Conservation (phyloP, 139 green algal genomes). For the Yamagishiella unicocca region DNA sequence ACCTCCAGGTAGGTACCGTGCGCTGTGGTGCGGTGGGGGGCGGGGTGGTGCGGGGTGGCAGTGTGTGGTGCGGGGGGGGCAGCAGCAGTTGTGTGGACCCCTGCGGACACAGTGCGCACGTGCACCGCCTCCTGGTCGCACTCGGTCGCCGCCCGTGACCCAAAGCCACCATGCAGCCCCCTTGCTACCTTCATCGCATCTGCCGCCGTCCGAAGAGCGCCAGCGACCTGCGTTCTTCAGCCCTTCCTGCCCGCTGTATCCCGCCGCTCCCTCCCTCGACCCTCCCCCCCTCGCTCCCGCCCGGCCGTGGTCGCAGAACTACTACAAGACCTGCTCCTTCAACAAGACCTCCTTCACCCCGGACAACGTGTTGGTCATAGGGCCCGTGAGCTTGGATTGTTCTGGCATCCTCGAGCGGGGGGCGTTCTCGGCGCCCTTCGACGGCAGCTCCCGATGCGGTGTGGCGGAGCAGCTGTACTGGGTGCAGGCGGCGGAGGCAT, state of each 20-base stretch:
- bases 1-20: neutral
- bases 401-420: neutral
- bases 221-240: neutral
- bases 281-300: neutral
- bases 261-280: neutral
- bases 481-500: neutral
- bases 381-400: conserved; percentile 4
- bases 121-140: neutral
- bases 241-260: neutral
- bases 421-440: neutral
- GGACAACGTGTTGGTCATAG: conserved; percentile 14
- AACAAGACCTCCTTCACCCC: neutral
- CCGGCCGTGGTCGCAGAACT: neutral
- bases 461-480: neutral
- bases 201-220: neutral
- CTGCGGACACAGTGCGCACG: neutral
- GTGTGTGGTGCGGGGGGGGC: too few species aligned
- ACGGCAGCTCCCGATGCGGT: neutral
- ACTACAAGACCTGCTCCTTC: conserved; percentile 19
- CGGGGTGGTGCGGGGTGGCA: neutral
- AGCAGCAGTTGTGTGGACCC: neutral
- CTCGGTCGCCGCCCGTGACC: neutral
- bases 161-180: neutral
- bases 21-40: neutral
- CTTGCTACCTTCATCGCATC: neutral